Evolutionary conservation across 805 yeast genomes (phyloP), one percentile per base, ranked within the genome.

Genomic region (Spathaspora arborariae): DNA sequence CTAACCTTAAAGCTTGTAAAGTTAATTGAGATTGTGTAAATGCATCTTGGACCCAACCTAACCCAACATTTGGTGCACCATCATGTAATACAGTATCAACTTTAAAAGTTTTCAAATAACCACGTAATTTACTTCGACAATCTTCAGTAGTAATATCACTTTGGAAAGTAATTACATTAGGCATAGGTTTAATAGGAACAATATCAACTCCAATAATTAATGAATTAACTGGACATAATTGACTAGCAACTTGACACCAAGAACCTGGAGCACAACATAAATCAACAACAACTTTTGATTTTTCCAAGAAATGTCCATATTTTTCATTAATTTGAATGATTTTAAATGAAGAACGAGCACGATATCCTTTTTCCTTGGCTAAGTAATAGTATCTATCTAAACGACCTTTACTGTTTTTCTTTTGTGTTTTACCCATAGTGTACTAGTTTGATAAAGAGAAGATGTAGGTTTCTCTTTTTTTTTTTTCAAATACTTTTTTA

Each of bases 41-140:
- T 1, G 99, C 99, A 81, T 94, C 99, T 68, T 94, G 99, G 18
- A 88, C 94, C 99, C 99, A 94, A n/a, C 96, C 96, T 61, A 94
- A 78, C 84, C 99, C 99, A 58, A 94, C 98, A 62, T 94, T 94
- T 24, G 99, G 99, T 22, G 99, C 99, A 84, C 99, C 99, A 78
- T 94, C 99, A 69, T 94, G 99, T 62, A 94, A 72, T 16, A 94
- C 98, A 0, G 96, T 88, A 63, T 94, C 98, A 1, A 98, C 99
- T 59, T 94, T 94, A 97, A 98, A 94, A 1, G 98, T 91, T 66
- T 94, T 94, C 85, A 94, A 84, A 63, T 92, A 90, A 22, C 97
- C 97, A 63, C 98, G 81, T 52, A 94, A 77, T 65, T 81, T 89
- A 39, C 97, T 88, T 56, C 97, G 79, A 75, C 99, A 94, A 68